phyloP scores from a whole-genome alignment of 306 rosid species.

The Vigna angularis region DNA sequence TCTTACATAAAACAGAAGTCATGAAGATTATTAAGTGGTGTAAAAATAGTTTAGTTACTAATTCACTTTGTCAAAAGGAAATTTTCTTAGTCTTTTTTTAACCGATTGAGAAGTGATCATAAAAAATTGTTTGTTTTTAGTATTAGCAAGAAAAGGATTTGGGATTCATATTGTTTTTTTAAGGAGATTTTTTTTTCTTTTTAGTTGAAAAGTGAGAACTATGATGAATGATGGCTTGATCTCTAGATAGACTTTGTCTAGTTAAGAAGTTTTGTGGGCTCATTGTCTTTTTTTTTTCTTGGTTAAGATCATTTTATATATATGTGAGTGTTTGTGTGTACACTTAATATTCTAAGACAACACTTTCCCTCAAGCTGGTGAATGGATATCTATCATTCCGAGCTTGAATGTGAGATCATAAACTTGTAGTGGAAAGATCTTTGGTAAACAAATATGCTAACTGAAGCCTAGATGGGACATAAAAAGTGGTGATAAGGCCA shows the following conservation, averaged over 20 bases:
- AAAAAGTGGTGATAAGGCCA: too few species aligned
- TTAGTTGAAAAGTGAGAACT: not conserved
- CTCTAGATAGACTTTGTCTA: conserved; percentile 38
- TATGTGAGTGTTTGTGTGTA: not conserved
- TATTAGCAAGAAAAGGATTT: conserved; percentile 7
- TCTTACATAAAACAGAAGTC: not conserved
- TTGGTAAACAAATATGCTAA: too few species aligned
- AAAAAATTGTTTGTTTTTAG: not conserved
- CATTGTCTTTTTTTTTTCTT: conserved; percentile 32
- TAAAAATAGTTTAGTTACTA: conserved; percentile 27
- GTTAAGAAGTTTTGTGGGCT: conserved; percentile 22
- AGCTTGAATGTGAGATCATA: too few species aligned
- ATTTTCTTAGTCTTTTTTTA: conserved; percentile 22
- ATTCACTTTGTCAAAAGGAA: conserved; percentile 28
- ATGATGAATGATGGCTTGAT: conserved; percentile 30
- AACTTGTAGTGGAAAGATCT: too few species aligned
- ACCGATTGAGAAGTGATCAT: conserved; percentile 12
- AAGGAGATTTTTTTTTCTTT: too few species aligned
- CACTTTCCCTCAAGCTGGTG: too few species aligned
- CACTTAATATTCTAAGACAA: too few species aligned
- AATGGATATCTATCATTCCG: too few species aligned
- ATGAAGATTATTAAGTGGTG: conserved; percentile 12
- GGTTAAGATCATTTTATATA: not conserved
- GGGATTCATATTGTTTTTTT: conserved; percentile 27
- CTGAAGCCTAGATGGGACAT: too few species aligned